Conservation (phyloP, 176 grass and related monocot species). For the Hordeum marinum region DNA sequence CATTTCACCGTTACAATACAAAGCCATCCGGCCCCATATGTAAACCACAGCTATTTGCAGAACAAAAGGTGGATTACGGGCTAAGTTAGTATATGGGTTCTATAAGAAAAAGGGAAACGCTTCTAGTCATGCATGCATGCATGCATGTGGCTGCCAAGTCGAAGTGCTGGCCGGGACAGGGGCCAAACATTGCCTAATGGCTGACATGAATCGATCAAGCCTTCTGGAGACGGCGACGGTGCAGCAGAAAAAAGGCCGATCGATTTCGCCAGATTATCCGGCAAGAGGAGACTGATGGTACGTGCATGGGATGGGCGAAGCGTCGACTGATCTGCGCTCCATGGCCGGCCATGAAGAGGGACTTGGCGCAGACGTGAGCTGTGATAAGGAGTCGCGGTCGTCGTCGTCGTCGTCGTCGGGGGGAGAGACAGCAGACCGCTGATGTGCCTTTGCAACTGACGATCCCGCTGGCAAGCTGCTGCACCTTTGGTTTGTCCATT, state of each 20-base stretch:
- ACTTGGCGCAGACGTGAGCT: neutral
- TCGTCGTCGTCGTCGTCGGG: neutral
- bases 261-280: constrained; percentile 20
- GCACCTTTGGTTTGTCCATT: constrained; percentile 17
- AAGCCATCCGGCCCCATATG: too few relatives aligned
- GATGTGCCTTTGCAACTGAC: neutral
- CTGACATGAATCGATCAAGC: constrained; percentile 3
- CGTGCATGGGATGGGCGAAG: neutral
- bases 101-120: neutral
- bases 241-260: constrained; percentile 24
- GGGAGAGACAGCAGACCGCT: neutral
- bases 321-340: neutral
- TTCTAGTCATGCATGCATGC: constrained; percentile 26
- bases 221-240: constrained; percentile 13
- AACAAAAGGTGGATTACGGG: neutral
- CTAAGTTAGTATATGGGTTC: neutral
- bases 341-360: neutral
- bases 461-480: neutral
- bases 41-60: neutral
- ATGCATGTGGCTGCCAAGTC: constrained; percentile 2
- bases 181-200: constrained; percentile 24
- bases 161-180: neutral
- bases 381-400: neutral
- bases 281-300: neutral
- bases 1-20: neutral